Conservation (phyloP, 2,329 filamentous ascomycete genomes). For the Colletotrichum echinochloae region DNA sequence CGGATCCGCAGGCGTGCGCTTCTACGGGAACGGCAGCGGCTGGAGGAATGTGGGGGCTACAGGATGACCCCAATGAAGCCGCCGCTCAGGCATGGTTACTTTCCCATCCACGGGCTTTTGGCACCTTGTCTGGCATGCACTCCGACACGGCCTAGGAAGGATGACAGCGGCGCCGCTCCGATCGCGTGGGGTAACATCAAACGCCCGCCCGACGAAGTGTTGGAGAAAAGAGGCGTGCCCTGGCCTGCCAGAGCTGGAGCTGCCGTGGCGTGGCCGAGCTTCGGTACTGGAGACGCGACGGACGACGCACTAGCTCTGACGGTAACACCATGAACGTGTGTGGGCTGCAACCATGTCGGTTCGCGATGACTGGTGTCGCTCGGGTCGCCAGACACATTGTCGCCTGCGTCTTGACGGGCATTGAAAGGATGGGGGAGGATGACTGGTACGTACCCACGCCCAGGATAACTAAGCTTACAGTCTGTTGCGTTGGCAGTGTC, state of each 20-base stretch:
- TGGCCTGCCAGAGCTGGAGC: not conserved
- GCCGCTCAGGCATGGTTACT: not conserved
- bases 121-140: not conserved
- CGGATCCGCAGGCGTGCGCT: no score
- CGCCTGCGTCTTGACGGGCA: not conserved
- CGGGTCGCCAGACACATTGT: not conserved
- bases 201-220: not conserved
- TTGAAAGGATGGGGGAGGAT: not conserved
- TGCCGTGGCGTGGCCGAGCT: not conserved
- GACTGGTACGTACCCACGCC: not conserved
- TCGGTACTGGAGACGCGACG: not conserved
- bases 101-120: not conserved
- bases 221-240: not conserved
- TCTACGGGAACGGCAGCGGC: not conserved
- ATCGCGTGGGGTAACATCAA: not conserved
- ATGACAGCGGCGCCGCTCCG: not conserved
- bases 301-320: not conserved
- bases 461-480: not conserved
- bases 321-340: not conserved
- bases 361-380: not conserved
- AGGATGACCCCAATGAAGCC: not conserved
- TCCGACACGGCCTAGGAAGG: not conserved
- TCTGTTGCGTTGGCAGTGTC: not conserved
- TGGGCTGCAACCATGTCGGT: no score
- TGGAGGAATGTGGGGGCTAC: not conserved